Base-by-base conservation (phyloP, 2,329 filamentous ascomycete species). In the Juglanconis oblonga region DNA sequence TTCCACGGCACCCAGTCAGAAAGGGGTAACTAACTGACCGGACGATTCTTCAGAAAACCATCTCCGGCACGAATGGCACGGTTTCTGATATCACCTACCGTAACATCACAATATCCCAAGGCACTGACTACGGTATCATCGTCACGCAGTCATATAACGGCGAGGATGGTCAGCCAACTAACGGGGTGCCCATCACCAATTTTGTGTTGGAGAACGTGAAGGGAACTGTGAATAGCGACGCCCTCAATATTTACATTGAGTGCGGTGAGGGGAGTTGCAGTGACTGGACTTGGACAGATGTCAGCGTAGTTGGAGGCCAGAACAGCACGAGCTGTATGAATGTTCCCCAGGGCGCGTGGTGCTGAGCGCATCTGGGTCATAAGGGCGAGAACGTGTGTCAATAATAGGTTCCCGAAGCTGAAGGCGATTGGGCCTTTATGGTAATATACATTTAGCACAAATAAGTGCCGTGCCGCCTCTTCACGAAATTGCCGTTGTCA, bases 121-220 rank as follows among this genome's bases (percentile, higher is more conserved):
- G 85, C 66, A 69, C 78, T 55, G 72, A 78, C 29, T 84, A 85
- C 67, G 83, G 80, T 49, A 79, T 87, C 60, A 75, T 85, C 54
- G 79, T 87, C 60, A 74, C 86, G 70, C 84, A 87, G 73, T 81
- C 85, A 68, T 86, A 85, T 66, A 71, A 78, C 52, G 74, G 75
- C 47, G 74, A 74, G 3, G 75, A 72, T 2, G 67, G 65, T 8
- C 45, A 66, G 1, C 78, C 80, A 5, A 82, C 80, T 8, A 74
- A 71, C 31, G 77, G 76, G 51, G 76, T 82, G 11, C 74, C 74
- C 3, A 79, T 83, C 62, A 78, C 76, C 3, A 72, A 67, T n/a
- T 67, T 82, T 13, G 72, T 68, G 0, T 52, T 82, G 6, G 59
- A 67, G 44, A 71, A 72, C 49, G 71, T 82, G 53, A 77, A 72